Conservation (phyloP, 306 rosid genomes). For the Quercus engelmannii region DNA sequence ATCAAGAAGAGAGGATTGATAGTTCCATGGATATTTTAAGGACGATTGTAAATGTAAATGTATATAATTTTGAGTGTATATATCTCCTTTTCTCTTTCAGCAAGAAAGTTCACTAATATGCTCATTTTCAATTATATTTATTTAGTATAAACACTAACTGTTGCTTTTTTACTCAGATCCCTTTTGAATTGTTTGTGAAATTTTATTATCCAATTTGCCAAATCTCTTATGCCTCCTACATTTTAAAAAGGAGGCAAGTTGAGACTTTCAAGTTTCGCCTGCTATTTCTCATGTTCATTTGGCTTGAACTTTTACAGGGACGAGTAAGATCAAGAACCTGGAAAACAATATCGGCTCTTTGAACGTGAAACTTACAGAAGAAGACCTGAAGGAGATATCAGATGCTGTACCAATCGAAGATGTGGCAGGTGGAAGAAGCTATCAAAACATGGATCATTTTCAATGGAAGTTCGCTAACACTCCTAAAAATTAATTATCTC, state of each 20-base stretch:
- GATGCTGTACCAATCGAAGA: not conserved
- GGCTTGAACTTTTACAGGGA: constrained; percentile 8
- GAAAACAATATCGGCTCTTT: constrained; percentile 16
- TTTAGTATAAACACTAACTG: not conserved
- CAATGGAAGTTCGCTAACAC: constrained; percentile 23
- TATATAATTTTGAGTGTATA: not conserved
- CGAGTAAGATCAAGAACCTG: constrained; percentile 10
- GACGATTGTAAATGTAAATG: not conserved
- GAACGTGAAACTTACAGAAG: constrained; percentile 7
- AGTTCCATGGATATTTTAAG: no score
- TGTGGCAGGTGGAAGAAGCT: not conserved
- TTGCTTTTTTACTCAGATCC: not conserved
- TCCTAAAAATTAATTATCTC: not conserved
- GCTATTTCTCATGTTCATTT: not conserved
- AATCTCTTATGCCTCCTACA: not conserved
- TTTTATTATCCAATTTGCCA: not conserved
- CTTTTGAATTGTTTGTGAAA: not conserved
- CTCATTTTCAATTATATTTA: not conserved
- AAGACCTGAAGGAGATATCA: constrained; percentile 7
- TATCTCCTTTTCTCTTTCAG: not conserved
- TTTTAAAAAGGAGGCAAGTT: not conserved
- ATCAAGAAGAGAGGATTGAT: not conserved
- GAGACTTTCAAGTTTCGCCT: not conserved
- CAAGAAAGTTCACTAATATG: not conserved
- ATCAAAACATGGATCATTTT: not conserved